Conservation (phyloP, 2,329 filamentous ascomycete species). For the Aspergillus ruber region DNA sequence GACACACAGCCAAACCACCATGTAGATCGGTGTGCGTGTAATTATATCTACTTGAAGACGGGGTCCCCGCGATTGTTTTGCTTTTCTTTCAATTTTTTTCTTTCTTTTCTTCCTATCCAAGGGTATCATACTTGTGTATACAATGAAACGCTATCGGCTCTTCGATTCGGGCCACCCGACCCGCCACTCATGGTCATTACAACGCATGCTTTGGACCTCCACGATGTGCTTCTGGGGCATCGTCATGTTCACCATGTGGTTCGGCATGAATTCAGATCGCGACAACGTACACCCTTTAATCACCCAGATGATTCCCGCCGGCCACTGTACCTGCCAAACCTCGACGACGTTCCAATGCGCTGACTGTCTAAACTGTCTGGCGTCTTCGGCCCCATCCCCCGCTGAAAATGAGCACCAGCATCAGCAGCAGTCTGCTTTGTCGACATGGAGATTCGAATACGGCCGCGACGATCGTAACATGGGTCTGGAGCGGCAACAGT, state of each 20-base stretch:
- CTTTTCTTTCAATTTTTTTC: not conserved
- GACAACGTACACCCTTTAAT: constrained; percentile 17
- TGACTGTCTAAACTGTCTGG: constrained; percentile 7
- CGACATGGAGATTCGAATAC: constrained; percentile 13
- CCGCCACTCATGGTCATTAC: not conserved
- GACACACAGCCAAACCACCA: not conserved
- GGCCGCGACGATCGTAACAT: constrained; percentile 17
- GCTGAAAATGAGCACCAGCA: not conserved
- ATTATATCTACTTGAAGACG: not conserved
- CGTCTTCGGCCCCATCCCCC: not conserved
- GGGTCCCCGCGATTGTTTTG: not conserved
- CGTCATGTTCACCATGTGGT: constrained; percentile 2
- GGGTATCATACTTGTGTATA: not conserved
- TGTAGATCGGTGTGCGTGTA: not conserved
- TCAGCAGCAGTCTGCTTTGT: not conserved
- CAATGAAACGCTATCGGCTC: not conserved
- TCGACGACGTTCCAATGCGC: constrained; percentile 17
- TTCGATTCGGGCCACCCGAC: not conserved
- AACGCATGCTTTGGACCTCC: not conserved
- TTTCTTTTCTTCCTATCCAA: not conserved
- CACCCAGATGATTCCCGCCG: constrained; percentile 21
- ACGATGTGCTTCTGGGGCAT: not conserved
- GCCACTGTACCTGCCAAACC: constrained; percentile 17
- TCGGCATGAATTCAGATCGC: constrained; percentile 18
- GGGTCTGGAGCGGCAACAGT: constrained; percentile 15